Base-by-base conservation (phyloP, 257 asterid genomes). In the Lantana camara region DNA sequence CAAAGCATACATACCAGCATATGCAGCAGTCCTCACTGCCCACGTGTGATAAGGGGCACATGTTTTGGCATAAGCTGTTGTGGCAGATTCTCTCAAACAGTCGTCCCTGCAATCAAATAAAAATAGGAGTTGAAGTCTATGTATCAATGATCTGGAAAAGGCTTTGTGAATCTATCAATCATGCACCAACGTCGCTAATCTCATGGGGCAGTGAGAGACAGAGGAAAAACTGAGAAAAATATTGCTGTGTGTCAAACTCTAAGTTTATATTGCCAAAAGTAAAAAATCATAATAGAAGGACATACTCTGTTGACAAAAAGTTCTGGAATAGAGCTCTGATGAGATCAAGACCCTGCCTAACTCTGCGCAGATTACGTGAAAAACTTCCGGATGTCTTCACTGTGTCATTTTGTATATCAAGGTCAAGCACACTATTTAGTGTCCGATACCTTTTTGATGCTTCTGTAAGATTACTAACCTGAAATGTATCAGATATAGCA, bases 1-100 rank as follows among this genome's bases (percentile, higher is more conserved):
- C 71, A 94, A 79, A 37, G 96, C 90, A 80, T 86, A 88, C 97
- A 94, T 88, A n/a, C 99, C 99, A 10, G 99, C 99, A 57, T 82
- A 84, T 62, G 82, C 99, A 48, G 97, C 97, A 51, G 99, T 82
- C 75, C 96, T 84, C 50, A 94, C 87, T 0, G 92, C 89, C 99
- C 99, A 94, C 10, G 96, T 73, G 79, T 94, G 97, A 69, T 84
- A 94, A 4, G 95, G 95, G 9, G 99, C 96, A 47, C 97, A 90
- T 45, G 96, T 95, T 68, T 84, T 73, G 9, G 88, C 71, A 60
- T 94, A 94, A 46, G 99, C 97, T 35, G 70, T 54, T 42, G 96
- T 81, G 50, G 97, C 96, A 1, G 96, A 95, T 19, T 85, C 97
- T 73, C 69, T 94, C 80, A 94, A 73, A 60, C 82, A 78, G 58